phyloP scores from a whole-genome alignment of 305 asterid species.

The Plantago coronopus region DNA sequence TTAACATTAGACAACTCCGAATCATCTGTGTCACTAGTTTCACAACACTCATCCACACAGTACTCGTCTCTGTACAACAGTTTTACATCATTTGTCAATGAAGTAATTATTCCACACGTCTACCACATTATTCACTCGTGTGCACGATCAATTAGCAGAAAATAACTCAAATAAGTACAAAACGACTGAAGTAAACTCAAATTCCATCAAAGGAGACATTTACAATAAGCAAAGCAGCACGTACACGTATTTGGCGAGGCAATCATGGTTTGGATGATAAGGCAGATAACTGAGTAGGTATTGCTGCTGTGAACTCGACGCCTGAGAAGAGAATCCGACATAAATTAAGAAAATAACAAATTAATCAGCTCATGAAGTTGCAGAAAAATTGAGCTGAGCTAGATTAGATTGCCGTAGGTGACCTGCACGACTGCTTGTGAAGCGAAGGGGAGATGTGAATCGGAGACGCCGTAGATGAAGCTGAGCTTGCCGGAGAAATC shows the following conservation, averaged over 20 bases:
- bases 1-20: conserved; percentile 16
- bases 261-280: conserved; percentile 34
- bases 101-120: not conserved
- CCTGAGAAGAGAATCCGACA: conserved; percentile 21
- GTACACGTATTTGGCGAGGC: conserved; percentile 81
- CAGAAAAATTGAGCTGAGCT: not conserved
- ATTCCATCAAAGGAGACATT: not conserved
- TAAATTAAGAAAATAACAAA: no score
- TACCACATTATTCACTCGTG: not conserved
- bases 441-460: conserved; percentile 70
- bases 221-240: conserved; percentile 12
- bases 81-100: not conserved
- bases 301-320: conserved; percentile 42
- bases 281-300: conserved; percentile 56
- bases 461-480: conserved; percentile 57
- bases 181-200: not conserved
- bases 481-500: conserved; percentile 60
- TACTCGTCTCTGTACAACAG: conserved; percentile 54
- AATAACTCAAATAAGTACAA: no score
- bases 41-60: conserved; percentile 40
- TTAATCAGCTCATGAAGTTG: not conserved
- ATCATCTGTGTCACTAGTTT: conserved; percentile 22
- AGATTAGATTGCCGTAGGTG: not conserved
- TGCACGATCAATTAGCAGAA: not conserved
- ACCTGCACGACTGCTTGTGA: conserved; percentile 82